Evolutionary conservation across 257 asterid species (phyloP).

Genomic region (Solanum bukasovii): DNA sequence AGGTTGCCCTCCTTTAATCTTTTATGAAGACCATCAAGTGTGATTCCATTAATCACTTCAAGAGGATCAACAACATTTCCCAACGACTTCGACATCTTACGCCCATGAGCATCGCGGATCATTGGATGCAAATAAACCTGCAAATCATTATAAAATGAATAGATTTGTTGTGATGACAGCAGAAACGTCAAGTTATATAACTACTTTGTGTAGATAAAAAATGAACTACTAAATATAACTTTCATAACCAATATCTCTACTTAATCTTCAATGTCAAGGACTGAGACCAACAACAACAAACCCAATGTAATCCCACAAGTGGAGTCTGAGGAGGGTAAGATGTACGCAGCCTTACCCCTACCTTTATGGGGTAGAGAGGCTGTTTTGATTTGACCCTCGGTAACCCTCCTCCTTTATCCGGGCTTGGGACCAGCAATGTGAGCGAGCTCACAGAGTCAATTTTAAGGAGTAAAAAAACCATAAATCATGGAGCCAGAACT

Average conservation of each 20-base stretch:
- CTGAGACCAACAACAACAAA: neutral
- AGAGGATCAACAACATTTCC: slow-evolving; percentile 94
- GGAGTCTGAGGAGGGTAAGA: neutral
- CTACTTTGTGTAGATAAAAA: neutral
- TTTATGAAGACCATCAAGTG: slow-evolving; percentile 67
- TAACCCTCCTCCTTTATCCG: neutral
- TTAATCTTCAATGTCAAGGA: neutral
- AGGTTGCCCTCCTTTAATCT: slow-evolving; percentile 89
- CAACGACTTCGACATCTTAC: slow-evolving; percentile 96
- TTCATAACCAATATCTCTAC: neutral
- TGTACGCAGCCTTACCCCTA: neutral
- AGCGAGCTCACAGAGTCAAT: neutral
- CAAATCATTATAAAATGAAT: neutral
- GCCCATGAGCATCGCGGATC: slow-evolving; percentile 98
- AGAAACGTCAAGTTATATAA: neutral
- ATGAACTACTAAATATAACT: neutral
- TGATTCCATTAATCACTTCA: slow-evolving; percentile 76
- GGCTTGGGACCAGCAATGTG: neutral
- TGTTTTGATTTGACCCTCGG: neutral
- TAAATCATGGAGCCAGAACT: neutral
- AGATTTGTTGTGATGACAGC: neutral
- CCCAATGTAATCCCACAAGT: neutral
- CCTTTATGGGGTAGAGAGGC: neutral
- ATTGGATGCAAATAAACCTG: slow-evolving; percentile 96
- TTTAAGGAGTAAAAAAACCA: neutral